Conservation (phyloP, 2,329 filamentous ascomycete species). For the Microdochium bolleyi region DNA sequence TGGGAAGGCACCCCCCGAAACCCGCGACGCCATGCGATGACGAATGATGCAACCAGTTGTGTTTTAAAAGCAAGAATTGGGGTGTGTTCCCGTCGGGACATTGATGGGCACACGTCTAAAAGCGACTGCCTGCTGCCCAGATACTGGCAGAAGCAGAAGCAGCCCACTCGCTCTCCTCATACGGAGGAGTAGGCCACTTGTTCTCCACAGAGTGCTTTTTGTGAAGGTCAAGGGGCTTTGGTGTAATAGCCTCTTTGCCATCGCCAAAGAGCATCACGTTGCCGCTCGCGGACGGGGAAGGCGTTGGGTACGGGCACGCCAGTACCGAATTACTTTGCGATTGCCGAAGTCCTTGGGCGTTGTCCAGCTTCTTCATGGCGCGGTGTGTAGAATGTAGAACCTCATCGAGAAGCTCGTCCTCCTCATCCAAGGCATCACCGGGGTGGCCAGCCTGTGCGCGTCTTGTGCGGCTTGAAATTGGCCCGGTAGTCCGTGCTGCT, state of each 20-base stretch:
- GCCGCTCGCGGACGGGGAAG: constrained; percentile 73
- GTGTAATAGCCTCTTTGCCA: constrained; percentile 50
- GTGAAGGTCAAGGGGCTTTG: constrained; percentile 64
- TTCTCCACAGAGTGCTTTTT: constrained; percentile 45
- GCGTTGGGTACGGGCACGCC: constrained; percentile 56
- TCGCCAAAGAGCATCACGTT: constrained; percentile 70
- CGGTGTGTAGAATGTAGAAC: constrained; percentile 70
- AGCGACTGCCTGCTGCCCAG: constrained; percentile 61
- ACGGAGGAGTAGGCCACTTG: constrained; percentile 94
- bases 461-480: constrained; percentile 72
- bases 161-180: constrained; percentile 90
- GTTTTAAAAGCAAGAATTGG: background rate
- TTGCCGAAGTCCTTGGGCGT: constrained; percentile 45
- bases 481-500: constrained; percentile 45
- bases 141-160: constrained; percentile 75
- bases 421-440: constrained; percentile 93
- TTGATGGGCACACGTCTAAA: constrained; percentile 28
- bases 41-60: constrained; percentile 13
- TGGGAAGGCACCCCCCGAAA: constrained; percentile 8
- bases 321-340: constrained; percentile 57
- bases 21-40: constrained; percentile 25
- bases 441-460: constrained; percentile 69
- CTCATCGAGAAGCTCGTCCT: constrained; percentile 92
- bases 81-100: background rate
- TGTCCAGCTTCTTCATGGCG: constrained; percentile 64